Conservation (phyloP, 2,329 filamentous ascomycete species). For the Harringtonia aguacate region DNA sequence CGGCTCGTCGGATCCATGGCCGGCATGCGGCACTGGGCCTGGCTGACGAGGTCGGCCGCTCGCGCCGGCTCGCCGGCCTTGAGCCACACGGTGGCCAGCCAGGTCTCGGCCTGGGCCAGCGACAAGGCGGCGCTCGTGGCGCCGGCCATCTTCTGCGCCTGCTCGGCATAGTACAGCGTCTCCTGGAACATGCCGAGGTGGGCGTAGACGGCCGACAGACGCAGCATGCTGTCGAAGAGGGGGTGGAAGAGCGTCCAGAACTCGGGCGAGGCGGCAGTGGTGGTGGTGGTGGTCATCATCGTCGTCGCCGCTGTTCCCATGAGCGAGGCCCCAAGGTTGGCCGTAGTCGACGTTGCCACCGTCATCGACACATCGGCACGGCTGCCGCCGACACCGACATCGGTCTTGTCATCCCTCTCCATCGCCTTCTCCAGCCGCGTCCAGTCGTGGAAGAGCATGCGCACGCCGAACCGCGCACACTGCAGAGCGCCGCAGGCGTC, state of each 20-base stretch:
- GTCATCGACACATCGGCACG: constrained; percentile 2
- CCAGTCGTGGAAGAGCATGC: constrained; percentile 46
- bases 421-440: constrained; percentile 33
- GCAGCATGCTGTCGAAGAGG: constrained; percentile 59
- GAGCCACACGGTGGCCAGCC: constrained; percentile 44
- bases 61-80: constrained; percentile 49
- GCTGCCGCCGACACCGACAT: no score
- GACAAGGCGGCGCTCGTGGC: constrained; percentile 54
- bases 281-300: background rate
- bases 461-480: constrained; percentile 46
- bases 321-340: background rate
- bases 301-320: background rate
- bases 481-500: constrained; percentile 46
- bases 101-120: constrained; percentile 40
- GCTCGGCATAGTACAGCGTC: constrained; percentile 77
- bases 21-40: constrained; percentile 41
- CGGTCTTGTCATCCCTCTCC: constrained; percentile 4
- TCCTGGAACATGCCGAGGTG: constrained; percentile 83
- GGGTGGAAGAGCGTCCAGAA: constrained; percentile 74
- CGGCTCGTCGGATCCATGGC: constrained; percentile 31
- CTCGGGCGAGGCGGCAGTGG: constrained; percentile 31
- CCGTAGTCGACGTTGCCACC: background rate
- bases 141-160: constrained; percentile 66
- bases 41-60: constrained; percentile 42
- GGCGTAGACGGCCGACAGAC: constrained; percentile 68